Evolutionary conservation across 2,329 filamentous ascomycete genomes (phyloP).

Genomic region (Cadophora luteo-olivacea): DNA sequence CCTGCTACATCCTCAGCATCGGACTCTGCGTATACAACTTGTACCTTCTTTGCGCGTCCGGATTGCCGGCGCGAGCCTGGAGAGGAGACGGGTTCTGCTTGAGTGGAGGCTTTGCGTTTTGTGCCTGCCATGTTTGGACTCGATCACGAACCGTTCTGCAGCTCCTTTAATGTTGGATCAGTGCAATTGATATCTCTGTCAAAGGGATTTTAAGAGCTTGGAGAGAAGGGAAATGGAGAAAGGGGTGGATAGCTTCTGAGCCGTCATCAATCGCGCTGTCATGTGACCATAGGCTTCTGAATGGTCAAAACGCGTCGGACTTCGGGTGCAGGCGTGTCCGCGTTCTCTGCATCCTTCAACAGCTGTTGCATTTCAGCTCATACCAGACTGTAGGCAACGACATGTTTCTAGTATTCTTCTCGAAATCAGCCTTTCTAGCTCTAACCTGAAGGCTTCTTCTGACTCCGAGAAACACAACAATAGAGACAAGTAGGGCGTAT

Average conservation of each 20-base stretch:
- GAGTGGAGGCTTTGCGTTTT: slow-evolving; percentile 28
- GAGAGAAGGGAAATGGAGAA: background rate
- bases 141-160: background rate
- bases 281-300: background rate
- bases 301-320: background rate
- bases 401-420: no score
- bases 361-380: background rate
- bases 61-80: slow-evolving; percentile 26
- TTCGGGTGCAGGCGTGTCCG: background rate
- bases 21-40: slow-evolving; percentile 29
- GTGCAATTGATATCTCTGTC: background rate
- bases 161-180: background rate
- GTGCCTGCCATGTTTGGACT: slow-evolving; percentile 30
- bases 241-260: background rate
- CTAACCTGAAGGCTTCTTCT: no score
- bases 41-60: slow-evolving; percentile 28
- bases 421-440: no score
- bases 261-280: background rate
- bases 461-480: no score
- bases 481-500: no score
- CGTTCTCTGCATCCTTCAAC: background rate
- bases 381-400: background rate
- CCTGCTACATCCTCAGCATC: slow-evolving; percentile 27
- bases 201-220: background rate
- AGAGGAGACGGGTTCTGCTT: slow-evolving; percentile 9